Evolutionary conservation across 1,284 basidiomycete species (phyloP).

Genomic region (Tylopilus sp.): DNA sequence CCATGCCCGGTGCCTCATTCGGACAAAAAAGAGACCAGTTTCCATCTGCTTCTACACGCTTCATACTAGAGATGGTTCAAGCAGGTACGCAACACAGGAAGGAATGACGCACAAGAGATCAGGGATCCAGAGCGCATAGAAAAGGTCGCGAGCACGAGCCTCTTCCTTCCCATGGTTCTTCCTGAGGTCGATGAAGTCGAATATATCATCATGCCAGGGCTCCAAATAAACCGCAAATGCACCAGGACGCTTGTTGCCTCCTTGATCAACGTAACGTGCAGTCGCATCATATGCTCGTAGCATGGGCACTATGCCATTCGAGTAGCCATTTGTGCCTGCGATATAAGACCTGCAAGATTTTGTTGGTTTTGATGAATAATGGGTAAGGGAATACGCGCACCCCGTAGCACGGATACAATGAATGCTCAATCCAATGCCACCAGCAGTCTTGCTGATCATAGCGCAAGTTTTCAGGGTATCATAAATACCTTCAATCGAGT

Average conservation of each 20-base stretch:
- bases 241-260: conserved; percentile 98
- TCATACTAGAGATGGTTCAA: conserved; percentile 61
- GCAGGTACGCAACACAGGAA: neutral
- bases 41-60: conserved; percentile 81
- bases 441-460: conserved; percentile 99
- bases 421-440: conserved; percentile 95
- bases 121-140: conserved; percentile 98
- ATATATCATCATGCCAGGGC: conserved; percentile 97
- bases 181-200: conserved; percentile 96
- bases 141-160: conserved; percentile 93
- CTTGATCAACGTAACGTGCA: conserved; percentile 98
- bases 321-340: conserved; percentile 95
- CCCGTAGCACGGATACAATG: conserved; percentile 98
- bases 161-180: conserved; percentile 99
- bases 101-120: conserved; percentile 81
- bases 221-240: conserved; percentile 98
- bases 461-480: conserved; percentile 98
- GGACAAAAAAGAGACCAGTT: conserved; percentile 99
- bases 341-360: conserved; percentile 66
- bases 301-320: conserved; percentile 99
- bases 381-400: conserved; percentile 39
- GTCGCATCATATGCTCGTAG: conserved; percentile 98
- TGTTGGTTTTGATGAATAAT: conserved; percentile 7
- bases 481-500: conserved; percentile 99
- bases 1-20: conserved; percentile 89